A percentile compares a stretch with the other conserved stretches of the same genome.
These are phyloP conservation scores for Phytophthora colocasiae DNA, from an alignment of 352 stramenopile genomes.

Conservation along the genomic window DNA sequence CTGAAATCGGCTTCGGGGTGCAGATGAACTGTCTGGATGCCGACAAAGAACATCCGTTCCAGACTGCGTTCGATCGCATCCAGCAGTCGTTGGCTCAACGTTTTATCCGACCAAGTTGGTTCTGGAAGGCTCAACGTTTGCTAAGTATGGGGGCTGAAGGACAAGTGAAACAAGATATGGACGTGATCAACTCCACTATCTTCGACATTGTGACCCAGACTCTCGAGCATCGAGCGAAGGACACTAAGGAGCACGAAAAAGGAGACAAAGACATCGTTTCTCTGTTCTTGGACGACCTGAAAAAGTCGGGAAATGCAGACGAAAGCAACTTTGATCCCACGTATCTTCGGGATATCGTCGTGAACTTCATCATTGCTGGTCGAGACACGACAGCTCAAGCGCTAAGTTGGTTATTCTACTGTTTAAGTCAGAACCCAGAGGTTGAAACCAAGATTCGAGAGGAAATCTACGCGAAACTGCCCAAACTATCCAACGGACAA, in stretches of 20 bases:
- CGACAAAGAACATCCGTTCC: slow-evolving; percentile 57
- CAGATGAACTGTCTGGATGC: slow-evolving; percentile 48
- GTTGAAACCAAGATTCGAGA: slow-evolving; percentile 54
- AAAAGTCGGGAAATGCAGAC: slow-evolving; percentile 10
- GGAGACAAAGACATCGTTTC: slow-evolving; percentile 49
- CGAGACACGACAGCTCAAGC: slow-evolving; percentile 80
- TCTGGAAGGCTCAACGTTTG: slow-evolving; percentile 53
- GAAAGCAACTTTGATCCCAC: slow-evolving; percentile 41
- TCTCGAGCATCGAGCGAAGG: slow-evolving; percentile 25
- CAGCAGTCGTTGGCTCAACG: slow-evolving; percentile 39
- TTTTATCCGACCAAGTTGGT: slow-evolving; percentile 46
- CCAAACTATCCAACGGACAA: slow-evolving; percentile 19
- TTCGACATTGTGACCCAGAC: slow-evolving; percentile 51
- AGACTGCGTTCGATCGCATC: slow-evolving; percentile 53
- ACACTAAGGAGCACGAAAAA: slow-evolving; percentile 5
- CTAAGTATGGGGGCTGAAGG: slow-evolving; percentile 45
- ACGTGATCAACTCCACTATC: slow-evolving; percentile 58
- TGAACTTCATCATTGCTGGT: slow-evolving; percentile 86
- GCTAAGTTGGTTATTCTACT: slow-evolving; percentile 79
- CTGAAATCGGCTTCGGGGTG: slow-evolving; percentile 65
- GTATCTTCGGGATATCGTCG: slow-evolving; percentile 74
- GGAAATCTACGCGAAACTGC: slow-evolving; percentile 48
- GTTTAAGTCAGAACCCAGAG: slow-evolving; percentile 54
- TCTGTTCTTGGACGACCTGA: slow-evolving; percentile 52
- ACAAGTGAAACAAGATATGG: slow-evolving; percentile 42